Base-by-base conservation (phyloP, 192 early-diverging fungal genomes). In the Podila epigama region DNA sequence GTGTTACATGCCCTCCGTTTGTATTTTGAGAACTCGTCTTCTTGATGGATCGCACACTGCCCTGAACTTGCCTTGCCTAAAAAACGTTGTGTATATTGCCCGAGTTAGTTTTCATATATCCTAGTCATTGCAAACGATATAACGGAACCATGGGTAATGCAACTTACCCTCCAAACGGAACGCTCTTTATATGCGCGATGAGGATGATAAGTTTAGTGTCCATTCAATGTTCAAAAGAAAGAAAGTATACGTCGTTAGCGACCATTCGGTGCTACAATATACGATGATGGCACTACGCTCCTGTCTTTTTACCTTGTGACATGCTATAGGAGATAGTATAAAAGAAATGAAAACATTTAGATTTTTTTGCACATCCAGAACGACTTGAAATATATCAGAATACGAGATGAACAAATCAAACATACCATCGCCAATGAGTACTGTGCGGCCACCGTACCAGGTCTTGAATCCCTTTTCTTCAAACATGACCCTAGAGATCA, bases 341-440 rank as follows among this genome's bases (percentile, higher is more conserved):
- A 50, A 36, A 8, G 2, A 25, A 10, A 10, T 54, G 7, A 7
- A 54, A 10, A 5, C 1, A 2, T 62, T n/a, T 3, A 40, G 11
- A 60, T 18, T 16, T 40, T 11, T 25, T 20, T 41, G 12, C 27
- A 33, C 42, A 40, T 27, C n/a, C n/a, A n/a, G n/a, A n/a, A n/a
- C n/a, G n/a, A n/a, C n/a, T n/a, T n/a, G n/a, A n/a, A n/a, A n/a
- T n/a, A n/a, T n/a, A n/a, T n/a, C n/a, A n/a, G n/a, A n/a, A n/a
- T n/a, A n/a, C n/a, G n/a, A n/a, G n/a, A n/a, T n/a, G n/a, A n/a
- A n/a, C n/a, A 39, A 39, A 3, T 39, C 3, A 22, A 3, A 3
- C 40, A 56, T 61, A 75, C 70, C 70, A 66, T 75, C 70, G 40
- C 70, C 70, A 7, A 75, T 75, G n/a, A 75, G 58, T 6, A 75